A percentile compares a stretch with the other conserved stretches of the same genome.
phyloP scores from a whole-genome alignment of 257 asterid genomes.

The Plectranthus barbatus region DNA sequence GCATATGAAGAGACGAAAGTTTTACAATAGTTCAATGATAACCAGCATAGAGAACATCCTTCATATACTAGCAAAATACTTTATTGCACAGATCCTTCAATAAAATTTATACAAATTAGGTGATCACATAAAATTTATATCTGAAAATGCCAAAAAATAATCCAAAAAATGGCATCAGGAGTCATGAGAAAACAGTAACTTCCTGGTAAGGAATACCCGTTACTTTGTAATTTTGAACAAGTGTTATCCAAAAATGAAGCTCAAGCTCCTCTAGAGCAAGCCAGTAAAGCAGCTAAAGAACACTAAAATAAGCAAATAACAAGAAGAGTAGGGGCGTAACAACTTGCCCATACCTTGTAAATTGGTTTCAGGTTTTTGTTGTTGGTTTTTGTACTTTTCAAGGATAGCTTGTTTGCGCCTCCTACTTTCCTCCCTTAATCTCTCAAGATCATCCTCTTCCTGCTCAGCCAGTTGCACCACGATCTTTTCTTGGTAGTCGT shows the following conservation, averaged over 20 bases:
- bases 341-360: slow-evolving; percentile 33
- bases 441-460: slow-evolving; percentile 85
- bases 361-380: slow-evolving; percentile 27
- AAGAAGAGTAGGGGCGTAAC: neutral
- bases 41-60: neutral
- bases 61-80: neutral
- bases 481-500: slow-evolving; percentile 70
- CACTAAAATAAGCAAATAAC: no score
- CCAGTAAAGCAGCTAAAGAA: no score
- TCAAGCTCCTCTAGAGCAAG: no score
- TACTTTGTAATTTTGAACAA: neutral
- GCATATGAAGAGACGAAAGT: neutral
- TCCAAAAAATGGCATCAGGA: neutral
- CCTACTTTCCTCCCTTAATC: slow-evolving; percentile 90
- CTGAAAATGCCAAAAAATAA: neutral
- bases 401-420: slow-evolving; percentile 82
- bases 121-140: no score
- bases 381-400: slow-evolving; percentile 64
- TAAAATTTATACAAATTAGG: neutral
- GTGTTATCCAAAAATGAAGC: neutral
- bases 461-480: slow-evolving; percentile 70
- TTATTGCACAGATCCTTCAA: neutral
- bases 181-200: neutral
- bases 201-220: neutral
- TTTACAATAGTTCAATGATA: neutral